A percentile compares a stretch with the other conserved stretches of the same genome.
phyloP scores from a whole-genome alignment of 139 green algal species.

The Micromonas pusilla region DNA sequence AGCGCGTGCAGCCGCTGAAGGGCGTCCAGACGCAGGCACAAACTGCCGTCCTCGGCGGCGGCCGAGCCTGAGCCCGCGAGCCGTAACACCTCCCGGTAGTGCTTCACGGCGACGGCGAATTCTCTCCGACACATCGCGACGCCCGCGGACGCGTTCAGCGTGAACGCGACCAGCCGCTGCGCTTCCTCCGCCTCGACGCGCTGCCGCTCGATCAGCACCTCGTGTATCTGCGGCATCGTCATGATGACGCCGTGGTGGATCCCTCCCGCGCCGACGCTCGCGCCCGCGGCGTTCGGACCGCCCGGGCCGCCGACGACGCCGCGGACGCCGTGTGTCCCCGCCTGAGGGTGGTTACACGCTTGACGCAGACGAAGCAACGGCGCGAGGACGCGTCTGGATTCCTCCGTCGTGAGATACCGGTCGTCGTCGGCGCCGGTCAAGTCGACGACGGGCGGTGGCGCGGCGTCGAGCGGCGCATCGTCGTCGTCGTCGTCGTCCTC shows the following conservation, averaged over 20 bases:
- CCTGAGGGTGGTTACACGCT: conserved; percentile 19
- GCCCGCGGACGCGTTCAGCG: conserved; percentile 3
- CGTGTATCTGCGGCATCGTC: conserved; percentile 20
- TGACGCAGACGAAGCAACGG: conserved; percentile 15
- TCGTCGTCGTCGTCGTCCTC: no score
- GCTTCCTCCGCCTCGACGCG: conserved; percentile 22
- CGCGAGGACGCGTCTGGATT: background rate
- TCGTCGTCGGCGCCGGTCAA: background rate
- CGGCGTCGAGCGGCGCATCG: no score
- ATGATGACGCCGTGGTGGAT: background rate
- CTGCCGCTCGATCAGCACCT: background rate
- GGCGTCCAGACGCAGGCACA: background rate
- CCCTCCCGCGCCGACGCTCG: background rate
- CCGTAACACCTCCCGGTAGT: conserved; percentile 9
- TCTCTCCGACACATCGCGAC: background rate
- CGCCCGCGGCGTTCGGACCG: background rate
- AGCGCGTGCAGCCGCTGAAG: conserved; percentile 9
- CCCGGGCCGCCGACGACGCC: background rate
- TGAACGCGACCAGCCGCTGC: conserved; percentile 16
- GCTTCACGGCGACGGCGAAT: background rate
- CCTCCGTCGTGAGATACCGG: background rate
- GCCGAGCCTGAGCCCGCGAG: background rate
- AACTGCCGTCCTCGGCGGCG: background rate
- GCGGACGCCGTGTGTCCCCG: background rate
- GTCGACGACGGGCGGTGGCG: no score